phyloP scores from a whole-genome alignment of 768 basidiomycete genomes.

The Tulasnella sp. region DNA sequence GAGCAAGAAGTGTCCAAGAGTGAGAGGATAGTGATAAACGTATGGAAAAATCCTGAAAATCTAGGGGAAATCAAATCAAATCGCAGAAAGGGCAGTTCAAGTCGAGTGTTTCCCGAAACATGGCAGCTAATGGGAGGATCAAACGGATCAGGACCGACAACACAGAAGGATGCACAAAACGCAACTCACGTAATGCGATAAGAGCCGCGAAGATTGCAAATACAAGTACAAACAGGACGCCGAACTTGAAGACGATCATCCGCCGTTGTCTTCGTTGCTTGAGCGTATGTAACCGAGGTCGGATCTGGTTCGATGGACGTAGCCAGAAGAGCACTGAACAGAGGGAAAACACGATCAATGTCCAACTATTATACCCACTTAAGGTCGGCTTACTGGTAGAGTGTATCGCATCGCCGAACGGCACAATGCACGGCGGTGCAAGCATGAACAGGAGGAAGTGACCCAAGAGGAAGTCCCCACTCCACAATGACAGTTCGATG shows the following conservation, averaged over 20 bases:
- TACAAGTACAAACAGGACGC: constrained; percentile 58
- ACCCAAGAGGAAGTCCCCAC: constrained; percentile 82
- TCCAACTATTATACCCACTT: not conserved
- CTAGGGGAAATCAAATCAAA: constrained; percentile 17
- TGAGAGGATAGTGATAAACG: not conserved
- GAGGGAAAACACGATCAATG: constrained; percentile 17
- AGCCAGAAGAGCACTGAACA: constrained; percentile 41
- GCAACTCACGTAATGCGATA: constrained; percentile 65
- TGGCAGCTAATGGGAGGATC: constrained; percentile 34
- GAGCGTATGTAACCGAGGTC: constrained; percentile 79
- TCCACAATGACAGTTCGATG: constrained; percentile 91
- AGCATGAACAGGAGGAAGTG: constrained; percentile 85
- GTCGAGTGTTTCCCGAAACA: constrained; percentile 52
- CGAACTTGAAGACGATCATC: constrained; percentile 82
- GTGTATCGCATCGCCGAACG: constrained; percentile 85
- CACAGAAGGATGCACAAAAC: constrained; percentile 15
- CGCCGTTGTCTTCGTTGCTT: constrained; percentile 84
- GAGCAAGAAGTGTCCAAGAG: not conserved
- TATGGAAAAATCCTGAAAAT: not conserved
- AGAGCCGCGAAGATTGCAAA: constrained; percentile 63
- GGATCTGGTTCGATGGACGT: constrained; percentile 86
- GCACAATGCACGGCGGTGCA: constrained; percentile 77
- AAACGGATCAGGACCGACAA: constrained; percentile 18
- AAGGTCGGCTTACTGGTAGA: constrained; percentile 59
- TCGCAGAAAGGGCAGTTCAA: constrained; percentile 62